These are phyloP conservation scores for Phalaenopsis equestris DNA, from an alignment of 106 monocot genomes.

Conservation along the genomic window DNA sequence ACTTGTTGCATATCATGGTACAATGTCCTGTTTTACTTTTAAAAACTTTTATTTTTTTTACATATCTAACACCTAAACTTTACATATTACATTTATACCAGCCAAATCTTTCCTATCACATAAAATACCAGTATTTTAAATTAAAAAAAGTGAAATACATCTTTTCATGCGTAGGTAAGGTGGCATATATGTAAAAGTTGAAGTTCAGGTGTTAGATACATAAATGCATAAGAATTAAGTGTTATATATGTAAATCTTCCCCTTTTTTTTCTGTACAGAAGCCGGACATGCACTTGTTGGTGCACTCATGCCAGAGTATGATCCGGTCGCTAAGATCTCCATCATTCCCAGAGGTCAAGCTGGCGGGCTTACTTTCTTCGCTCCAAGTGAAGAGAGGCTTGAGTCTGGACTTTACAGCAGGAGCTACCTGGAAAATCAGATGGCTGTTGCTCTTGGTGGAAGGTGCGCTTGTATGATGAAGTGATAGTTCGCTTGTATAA, in stretches of 20 bases:
- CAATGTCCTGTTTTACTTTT: background rate
- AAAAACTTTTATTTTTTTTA: background rate
- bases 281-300: slow-evolving; percentile 98
- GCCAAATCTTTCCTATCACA: too few relatives aligned
- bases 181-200: too few relatives aligned
- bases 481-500: background rate
- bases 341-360: slow-evolving; percentile 98
- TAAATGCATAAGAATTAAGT: too few relatives aligned
- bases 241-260: background rate
- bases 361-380: slow-evolving; percentile 96
- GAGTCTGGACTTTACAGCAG: slow-evolving; percentile 96
- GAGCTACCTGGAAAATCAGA: slow-evolving; percentile 95
- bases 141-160: too few relatives aligned
- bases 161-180: too few relatives aligned
- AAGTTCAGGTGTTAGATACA: too few relatives aligned
- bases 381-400: slow-evolving; percentile 95
- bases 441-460: slow-evolving; percentile 99
- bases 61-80: too few relatives aligned
- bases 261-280: slow-evolving; percentile 33
- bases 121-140: too few relatives aligned
- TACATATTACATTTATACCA: too few relatives aligned
- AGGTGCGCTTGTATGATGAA: slow-evolving; percentile 35
- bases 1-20: slow-evolving; percentile 97
- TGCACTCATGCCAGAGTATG: slow-evolving; percentile 98
- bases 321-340: slow-evolving; percentile 98